Percentiles rank a stretch among this genome's conserved stretches.
phyloP scores from a whole-genome alignment of 306 rosid species.

The Senna tora region DNA sequence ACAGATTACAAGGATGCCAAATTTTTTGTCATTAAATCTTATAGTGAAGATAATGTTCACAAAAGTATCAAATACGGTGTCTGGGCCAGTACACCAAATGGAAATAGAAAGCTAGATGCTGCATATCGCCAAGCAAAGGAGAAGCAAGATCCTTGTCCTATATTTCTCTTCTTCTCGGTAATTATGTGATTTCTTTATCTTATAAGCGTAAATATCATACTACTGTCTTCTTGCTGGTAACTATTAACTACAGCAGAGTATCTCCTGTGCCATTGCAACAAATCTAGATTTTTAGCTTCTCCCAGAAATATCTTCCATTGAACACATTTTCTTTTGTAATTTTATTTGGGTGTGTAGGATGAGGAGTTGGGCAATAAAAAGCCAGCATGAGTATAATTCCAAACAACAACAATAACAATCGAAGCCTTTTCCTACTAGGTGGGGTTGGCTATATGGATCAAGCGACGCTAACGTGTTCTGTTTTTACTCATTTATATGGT shows the following conservation, averaged over 20 bases:
- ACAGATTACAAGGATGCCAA: slow-evolving; percentile 76
- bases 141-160: slow-evolving; percentile 67
- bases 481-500: no score
- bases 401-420: no score
- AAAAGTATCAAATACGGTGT: slow-evolving; percentile 88
- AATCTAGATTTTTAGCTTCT: no score
- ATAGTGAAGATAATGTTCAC: slow-evolving; percentile 91
- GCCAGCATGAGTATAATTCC: no score
- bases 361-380: no score
- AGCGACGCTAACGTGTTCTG: no score
- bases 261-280: slow-evolving; percentile 14
- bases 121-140: slow-evolving; percentile 76
- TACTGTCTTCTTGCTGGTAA: slow-evolving; percentile 6
- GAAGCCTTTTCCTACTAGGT: no score
- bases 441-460: no score
- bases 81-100: slow-evolving; percentile 95
- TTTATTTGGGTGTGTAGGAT: background rate
- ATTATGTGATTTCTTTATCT: slow-evolving; percentile 33
- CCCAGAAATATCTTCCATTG: background rate
- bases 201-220: slow-evolving; percentile 10
- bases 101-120: slow-evolving; percentile 82
- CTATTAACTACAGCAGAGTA: slow-evolving; percentile 1
- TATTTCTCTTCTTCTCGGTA: slow-evolving; percentile 84
- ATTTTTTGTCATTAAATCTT: slow-evolving; percentile 82
- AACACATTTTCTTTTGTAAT: background rate